Base-by-base conservation (phyloP, 371 early-diverging fungal genomes). In the Choanephora cucurbitarum region DNA sequence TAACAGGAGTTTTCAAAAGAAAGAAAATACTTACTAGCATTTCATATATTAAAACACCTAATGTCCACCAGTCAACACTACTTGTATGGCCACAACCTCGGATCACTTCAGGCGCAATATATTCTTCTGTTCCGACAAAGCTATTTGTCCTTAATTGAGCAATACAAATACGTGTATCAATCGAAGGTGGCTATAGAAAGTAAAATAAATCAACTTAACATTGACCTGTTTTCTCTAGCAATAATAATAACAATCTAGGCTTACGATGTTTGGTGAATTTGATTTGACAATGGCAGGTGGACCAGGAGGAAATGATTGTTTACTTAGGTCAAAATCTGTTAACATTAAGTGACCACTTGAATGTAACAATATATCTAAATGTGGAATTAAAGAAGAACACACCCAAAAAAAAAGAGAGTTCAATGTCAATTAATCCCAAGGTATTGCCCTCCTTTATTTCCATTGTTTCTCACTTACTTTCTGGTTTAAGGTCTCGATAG, bases 61-160 rank as follows among this genome's bases (percentile, higher is more conserved):
- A 69, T 14, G 98, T 95, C 99, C 99, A 99, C 94, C 99, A 97
- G 75, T 99, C 99, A 7, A 96, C 97, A 1, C 89, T 84, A 62
- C 86, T 87, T 23, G 98, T 92, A 73, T 99, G 97, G 5, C 98
- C 98, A 52, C 81, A 73, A 32, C 95, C 95, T 44, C 85, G 83
- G 66, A 92, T 89, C 10, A 92, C 90, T 75, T 97, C 98, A 19
- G 99, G 98, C 8, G 98, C 96, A 77, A 98, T 91, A 69, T 95
- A 95, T 68, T 96, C 97, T 76, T 96, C 96, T n/a, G 97, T 97
- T 3, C 96, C 97, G 3, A 96, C 96, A 81, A 97, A 96, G 39
- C 94, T 93, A 70, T 96, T 95, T 17, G 96, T 94, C 57, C 95
- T 71, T 49, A 94, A 66, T 52, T 86, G 80, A 22, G 91, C 89